Base-by-base conservation (phyloP, 495 filamentous ascomycete genomes). In the Halenospora varia region DNA sequence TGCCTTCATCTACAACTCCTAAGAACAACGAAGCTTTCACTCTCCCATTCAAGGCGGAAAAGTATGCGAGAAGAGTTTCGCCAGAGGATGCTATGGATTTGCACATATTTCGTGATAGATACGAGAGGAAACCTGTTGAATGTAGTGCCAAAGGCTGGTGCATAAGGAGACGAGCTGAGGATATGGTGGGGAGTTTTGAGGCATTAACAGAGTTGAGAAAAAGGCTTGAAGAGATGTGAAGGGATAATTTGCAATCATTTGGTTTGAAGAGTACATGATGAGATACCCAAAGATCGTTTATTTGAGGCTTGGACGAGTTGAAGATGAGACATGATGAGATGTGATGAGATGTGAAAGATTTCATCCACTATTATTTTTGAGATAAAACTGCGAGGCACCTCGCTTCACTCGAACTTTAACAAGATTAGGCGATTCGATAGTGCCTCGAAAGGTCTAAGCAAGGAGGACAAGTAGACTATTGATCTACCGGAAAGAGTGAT, bases 51-150 rank as follows among this genome's bases (percentile, higher is more conserved):
- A 48, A 19, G 13, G 50, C 50, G 42, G 57, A 60, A 23, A 60
- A 54, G 26, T 54, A 54, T 54, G 35, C 50, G 1, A 48, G 46
- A 26, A 39, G 50, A 20, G 57, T 60, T 40, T 42, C 52, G 11
- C 57, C 57, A 1, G 52, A 53, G 22, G 51, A 60, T 54, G 50
- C 57, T 20, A 60, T 60, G 57, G 20, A 24, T 9, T 51, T 60
- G 19, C 52, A 54, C 20, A 60, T 54, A 15, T 60, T 47, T 50
- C 57, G 57, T 15, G 51, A 60, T 24, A 60, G 40, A 49, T 60
- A 59, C 29, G 56, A 59, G 50, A 48, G 50, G 41, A 48, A 35
- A 13, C 29, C 29, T 4, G 29, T 35, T 6, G 29, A 6, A 13
- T 35, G 29, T 35, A 4, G 29, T 35, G 29, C 6, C 6, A 13